Conservation (phyloP, 1,139 yeast species). For the Spathaspora sp. region DNA sequence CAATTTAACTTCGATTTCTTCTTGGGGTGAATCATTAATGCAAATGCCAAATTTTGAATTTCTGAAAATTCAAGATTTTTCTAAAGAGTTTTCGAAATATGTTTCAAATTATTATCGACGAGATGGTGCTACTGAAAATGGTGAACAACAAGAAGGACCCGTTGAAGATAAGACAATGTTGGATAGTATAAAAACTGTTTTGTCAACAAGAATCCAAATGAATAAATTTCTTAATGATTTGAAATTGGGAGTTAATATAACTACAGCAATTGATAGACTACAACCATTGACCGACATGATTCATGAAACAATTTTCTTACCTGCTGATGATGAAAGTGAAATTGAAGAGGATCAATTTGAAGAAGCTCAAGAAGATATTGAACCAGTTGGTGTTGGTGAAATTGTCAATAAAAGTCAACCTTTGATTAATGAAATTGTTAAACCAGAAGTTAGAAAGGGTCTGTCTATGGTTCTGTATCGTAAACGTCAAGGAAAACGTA, state of each 20-base stretch:
- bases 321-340: slow-evolving; percentile 45
- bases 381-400: slow-evolving; percentile 56
- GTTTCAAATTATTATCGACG: slow-evolving; percentile 24
- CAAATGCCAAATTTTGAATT: slow-evolving; percentile 24
- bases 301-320: slow-evolving; percentile 49
- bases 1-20: slow-evolving; percentile 9
- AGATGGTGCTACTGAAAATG: slow-evolving; percentile 14
- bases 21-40: slow-evolving; percentile 20
- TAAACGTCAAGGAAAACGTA: not conserved
- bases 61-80: slow-evolving; percentile 24
- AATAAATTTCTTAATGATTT: slow-evolving; percentile 50
- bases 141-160: slow-evolving; percentile 20
- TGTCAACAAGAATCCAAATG: slow-evolving; percentile 48
- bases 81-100: slow-evolving; percentile 31
- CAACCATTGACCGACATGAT: slow-evolving; percentile 55
- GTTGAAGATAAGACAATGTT: slow-evolving; percentile 24
- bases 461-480: not conserved
- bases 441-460: slow-evolving; percentile 31
- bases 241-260: slow-evolving; percentile 50
- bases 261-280: slow-evolving; percentile 55
- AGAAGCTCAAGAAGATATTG: slow-evolving; percentile 19
- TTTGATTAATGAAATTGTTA: slow-evolving; percentile 49
- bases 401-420: slow-evolving; percentile 51
- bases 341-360: slow-evolving; percentile 22
- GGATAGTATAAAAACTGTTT: slow-evolving; percentile 37